A percentile compares a stretch with the other conserved stretches of the same genome.
These are phyloP conservation scores for Fraxinus excelsior DNA, from an alignment of 257 asterid species.

Conservation along the genomic window DNA sequence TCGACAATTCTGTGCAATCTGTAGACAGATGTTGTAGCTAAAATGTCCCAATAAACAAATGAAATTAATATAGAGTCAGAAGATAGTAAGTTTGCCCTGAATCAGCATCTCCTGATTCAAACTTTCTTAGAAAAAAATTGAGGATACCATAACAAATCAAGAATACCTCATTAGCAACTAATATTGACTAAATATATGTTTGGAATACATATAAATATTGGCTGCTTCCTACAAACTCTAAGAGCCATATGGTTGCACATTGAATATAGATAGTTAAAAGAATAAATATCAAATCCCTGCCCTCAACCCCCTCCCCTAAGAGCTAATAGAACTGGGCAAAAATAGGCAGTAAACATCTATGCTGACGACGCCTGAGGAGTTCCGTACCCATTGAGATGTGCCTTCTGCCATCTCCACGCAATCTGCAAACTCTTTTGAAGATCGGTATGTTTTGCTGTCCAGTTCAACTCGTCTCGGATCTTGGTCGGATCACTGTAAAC, in stretches of 20 bases:
- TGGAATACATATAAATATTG: not conserved
- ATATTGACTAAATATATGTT: not conserved
- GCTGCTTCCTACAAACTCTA: not conserved
- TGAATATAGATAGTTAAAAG: not conserved
- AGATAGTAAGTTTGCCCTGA: not conserved
- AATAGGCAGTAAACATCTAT: constrained; percentile 26
- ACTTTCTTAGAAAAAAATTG: not conserved
- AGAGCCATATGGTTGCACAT: not conserved
- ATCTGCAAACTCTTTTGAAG: constrained; percentile 69
- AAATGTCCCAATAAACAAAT: too few species aligned
- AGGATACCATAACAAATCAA: not conserved
- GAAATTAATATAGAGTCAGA: not conserved
- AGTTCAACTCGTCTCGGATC: constrained; percentile 70
- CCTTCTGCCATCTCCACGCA: constrained; percentile 98
- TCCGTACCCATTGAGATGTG: constrained; percentile 67
- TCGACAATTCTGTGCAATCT: too few species aligned
- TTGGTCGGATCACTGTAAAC: constrained; percentile 83
- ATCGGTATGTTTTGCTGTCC: constrained; percentile 76
- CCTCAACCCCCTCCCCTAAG: not conserved
- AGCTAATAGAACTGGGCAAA: not conserved
- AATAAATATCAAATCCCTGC: not conserved
- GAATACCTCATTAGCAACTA: not conserved
- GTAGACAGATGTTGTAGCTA: too few species aligned
- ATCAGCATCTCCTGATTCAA: not conserved
- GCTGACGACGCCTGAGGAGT: constrained; percentile 42